Conservation (phyloP, 192 early-diverging fungal genomes). For the Pecoramyces ruminantium region DNA sequence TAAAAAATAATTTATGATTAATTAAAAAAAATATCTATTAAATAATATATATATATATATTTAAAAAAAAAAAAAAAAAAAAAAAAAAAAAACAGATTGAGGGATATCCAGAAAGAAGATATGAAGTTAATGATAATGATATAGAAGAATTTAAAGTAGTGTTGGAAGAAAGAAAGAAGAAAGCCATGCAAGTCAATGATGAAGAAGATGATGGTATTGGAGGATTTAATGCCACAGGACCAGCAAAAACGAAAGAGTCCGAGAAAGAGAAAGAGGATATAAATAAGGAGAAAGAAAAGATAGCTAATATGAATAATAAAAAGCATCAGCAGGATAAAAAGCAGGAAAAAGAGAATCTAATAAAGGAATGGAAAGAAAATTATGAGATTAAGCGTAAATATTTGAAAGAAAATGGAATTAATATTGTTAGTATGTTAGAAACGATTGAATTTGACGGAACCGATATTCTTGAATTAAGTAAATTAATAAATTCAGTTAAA, state of each 20-base stretch:
- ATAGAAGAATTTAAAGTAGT: constrained; percentile 12
- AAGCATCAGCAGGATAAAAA: not conserved
- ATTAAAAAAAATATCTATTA: too few species aligned
- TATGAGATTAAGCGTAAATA: not conserved
- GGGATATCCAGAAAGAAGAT: constrained; percentile 28
- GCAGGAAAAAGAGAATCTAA: not conserved
- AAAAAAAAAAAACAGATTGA: too few species aligned
- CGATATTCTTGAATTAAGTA: not conserved
- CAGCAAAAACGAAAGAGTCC: constrained; percentile 3
- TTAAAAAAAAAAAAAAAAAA: too few species aligned
- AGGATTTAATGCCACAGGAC: constrained; percentile 17
- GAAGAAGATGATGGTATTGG: constrained; percentile 12
- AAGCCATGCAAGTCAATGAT: constrained; percentile 7
- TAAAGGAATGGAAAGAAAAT: not conserved
- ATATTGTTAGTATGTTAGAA: not conserved
- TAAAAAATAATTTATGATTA: too few species aligned
- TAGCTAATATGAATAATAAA: not conserved
- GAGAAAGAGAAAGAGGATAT: not conserved
- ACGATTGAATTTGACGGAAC: not conserved
- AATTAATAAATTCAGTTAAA: not conserved
- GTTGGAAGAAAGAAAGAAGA: constrained; percentile 11
- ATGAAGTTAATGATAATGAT: constrained; percentile 22
- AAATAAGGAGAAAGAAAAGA: constrained; percentile 1
- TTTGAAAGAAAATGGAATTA: not conserved
- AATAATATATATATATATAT: too few species aligned